Evolutionary conservation across 1,139 yeast genomes (phyloP).

Genomic region (Diutina ranongensis): DNA sequence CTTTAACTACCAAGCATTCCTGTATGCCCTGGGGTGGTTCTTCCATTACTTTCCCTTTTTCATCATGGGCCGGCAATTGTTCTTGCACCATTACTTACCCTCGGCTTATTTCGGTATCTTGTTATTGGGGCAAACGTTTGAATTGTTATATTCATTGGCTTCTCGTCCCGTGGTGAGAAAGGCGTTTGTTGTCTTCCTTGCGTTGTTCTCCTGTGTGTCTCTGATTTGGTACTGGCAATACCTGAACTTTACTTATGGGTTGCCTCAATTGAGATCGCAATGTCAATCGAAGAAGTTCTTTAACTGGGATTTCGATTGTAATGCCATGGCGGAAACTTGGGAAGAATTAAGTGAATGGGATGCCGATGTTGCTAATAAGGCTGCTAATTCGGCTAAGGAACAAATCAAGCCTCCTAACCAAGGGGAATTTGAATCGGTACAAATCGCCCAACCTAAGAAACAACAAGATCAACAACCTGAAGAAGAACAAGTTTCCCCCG

Average conservation of each 20-base stretch:
- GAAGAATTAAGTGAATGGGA: slow-evolving; percentile 13
- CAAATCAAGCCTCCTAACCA: slow-evolving; percentile 2
- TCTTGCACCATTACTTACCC: slow-evolving; percentile 87
- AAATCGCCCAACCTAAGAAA: background rate
- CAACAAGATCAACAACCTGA: background rate
- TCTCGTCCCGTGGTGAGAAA: slow-evolving; percentile 18
- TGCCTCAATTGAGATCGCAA: slow-evolving; percentile 63
- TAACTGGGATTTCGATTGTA: slow-evolving; percentile 83
- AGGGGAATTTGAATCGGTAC: background rate
- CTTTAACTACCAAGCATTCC: slow-evolving; percentile 60
- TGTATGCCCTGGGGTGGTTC: slow-evolving; percentile 71
- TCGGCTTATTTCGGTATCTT: slow-evolving; percentile 82
- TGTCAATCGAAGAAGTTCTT: slow-evolving; percentile 56
- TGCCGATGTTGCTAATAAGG: background rate
- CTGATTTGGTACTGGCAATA: slow-evolving; percentile 48
- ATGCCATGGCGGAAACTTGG: slow-evolving; percentile 29
- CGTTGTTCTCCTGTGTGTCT: slow-evolving; percentile 37
- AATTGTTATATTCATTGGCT: slow-evolving; percentile 22
- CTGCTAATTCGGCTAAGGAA: background rate
- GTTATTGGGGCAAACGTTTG: slow-evolving; percentile 74
- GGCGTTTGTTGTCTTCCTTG: slow-evolving; percentile 25
- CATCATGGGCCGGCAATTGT: slow-evolving; percentile 89
- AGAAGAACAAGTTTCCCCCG: background rate
- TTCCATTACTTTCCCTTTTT: slow-evolving; percentile 80
- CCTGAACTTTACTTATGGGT: slow-evolving; percentile 69